Evolutionary conservation across 2,329 filamentous ascomycete genomes (phyloP).

Genomic region (Cercospora beticola): DNA sequence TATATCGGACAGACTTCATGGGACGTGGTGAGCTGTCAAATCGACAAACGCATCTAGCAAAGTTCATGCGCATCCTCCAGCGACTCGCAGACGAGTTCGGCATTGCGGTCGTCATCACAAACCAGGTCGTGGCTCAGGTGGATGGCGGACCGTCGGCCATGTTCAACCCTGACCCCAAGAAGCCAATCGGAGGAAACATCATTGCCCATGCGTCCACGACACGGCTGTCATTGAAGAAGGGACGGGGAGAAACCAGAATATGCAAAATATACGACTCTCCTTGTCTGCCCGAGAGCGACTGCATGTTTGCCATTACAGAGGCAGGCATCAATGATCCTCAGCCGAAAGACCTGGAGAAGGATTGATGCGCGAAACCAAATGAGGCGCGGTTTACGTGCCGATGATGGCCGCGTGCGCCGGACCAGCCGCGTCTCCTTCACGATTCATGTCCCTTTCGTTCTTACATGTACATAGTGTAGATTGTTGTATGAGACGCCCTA

Average conservation of each 20-base stretch:
- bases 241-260: slow-evolving; percentile 88
- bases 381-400: background rate
- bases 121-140: slow-evolving; percentile 97
- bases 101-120: slow-evolving; percentile 97
- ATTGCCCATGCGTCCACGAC: slow-evolving; percentile 98
- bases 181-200: slow-evolving; percentile 97
- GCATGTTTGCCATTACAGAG: slow-evolving; percentile 93
- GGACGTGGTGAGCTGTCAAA: slow-evolving; percentile 97
- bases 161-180: slow-evolving; percentile 99
- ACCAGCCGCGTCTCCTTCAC: background rate
- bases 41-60: slow-evolving; percentile 82
- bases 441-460: background rate
- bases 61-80: slow-evolving; percentile 83
- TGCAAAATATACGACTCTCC: slow-evolving; percentile 99
- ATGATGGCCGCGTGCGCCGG: background rate
- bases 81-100: slow-evolving; percentile 79
- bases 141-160: slow-evolving; percentile 94
- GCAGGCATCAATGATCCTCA: slow-evolving; percentile 94
- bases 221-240: slow-evolving; percentile 91
- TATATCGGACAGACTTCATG: slow-evolving; percentile 95
- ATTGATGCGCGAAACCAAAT: slow-evolving; percentile 38
- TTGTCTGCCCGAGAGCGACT: slow-evolving; percentile 93
- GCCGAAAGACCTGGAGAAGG: slow-evolving; percentile 92
- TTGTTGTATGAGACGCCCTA: background rate
- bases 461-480: slow-evolving; percentile 5